Evolutionary conservation across 208 protist genomes (phyloP).

Genomic region (Strigomonas culicis): DNA sequence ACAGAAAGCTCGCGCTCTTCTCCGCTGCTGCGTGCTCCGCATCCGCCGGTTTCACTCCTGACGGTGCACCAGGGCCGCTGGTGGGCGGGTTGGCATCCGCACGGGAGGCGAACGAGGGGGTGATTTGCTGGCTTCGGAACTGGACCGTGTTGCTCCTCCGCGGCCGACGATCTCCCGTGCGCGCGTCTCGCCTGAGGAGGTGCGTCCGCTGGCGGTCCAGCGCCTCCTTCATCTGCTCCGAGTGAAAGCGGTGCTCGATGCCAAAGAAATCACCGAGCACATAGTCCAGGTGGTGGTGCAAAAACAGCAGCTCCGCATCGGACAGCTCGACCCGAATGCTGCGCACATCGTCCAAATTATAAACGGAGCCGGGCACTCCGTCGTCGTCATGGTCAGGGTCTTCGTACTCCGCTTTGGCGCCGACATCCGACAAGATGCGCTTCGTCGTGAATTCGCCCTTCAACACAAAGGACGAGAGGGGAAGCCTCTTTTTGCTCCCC

Average conservation of each 20-base stretch:
- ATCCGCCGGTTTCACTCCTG: too few relatives aligned
- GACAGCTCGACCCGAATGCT: conserved; percentile 35
- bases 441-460: conserved; percentile 38
- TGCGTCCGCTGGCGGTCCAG: conserved; percentile 25
- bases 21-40: too few relatives aligned
- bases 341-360: conserved; percentile 52
- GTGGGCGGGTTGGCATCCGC: not conserved
- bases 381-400: conserved; percentile 15
- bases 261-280: conserved; percentile 73
- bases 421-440: not conserved
- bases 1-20: too few relatives aligned
- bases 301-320: conserved; percentile 58
- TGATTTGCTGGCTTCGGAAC: not conserved
- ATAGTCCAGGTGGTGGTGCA: conserved; percentile 68
- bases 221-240: conserved; percentile 6
- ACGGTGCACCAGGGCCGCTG: not conserved
- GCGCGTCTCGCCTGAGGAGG: not conserved
- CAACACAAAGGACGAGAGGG: conserved; percentile 27
- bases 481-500: not conserved
- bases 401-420: conserved; percentile 10
- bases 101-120: not conserved
- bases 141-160: not conserved
- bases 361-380: conserved; percentile 25
- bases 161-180: not conserved
- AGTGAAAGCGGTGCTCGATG: conserved; percentile 60